phyloP scores from a whole-genome alignment of 306 rosid genomes.

The Sicyos baderoa region DNA sequence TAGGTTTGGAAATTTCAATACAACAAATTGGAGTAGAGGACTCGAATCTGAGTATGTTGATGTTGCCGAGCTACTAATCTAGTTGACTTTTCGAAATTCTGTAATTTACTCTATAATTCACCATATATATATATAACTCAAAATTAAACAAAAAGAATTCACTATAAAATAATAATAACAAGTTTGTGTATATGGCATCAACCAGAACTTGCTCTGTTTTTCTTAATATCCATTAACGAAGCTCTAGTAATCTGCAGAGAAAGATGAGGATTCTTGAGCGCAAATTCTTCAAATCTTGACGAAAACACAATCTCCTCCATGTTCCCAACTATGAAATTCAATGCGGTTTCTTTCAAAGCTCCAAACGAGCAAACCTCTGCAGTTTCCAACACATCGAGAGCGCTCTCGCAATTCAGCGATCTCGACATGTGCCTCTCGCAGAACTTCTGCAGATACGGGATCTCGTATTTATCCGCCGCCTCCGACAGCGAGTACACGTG shows the following conservation, averaged over 20 bases:
- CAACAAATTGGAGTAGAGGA: no score
- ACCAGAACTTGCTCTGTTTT: not conserved
- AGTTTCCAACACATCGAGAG: conserved; percentile 50
- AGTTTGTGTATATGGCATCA: not conserved
- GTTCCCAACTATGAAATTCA: conserved; percentile 49
- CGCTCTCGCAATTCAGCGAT: conserved; percentile 38
- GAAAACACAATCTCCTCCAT: conserved; percentile 42
- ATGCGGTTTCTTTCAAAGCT: conserved; percentile 40
- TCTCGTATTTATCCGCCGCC: conserved; percentile 74
- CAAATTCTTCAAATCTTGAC: conserved; percentile 46
- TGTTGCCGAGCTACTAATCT: no score
- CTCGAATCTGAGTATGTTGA: no score
- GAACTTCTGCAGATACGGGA: conserved; percentile 43
- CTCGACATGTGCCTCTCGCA: conserved; percentile 47
- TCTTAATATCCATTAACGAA: conserved; percentile 32
- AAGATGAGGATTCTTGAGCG: conserved; percentile 57
- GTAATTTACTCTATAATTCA: no score
- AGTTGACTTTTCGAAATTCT: no score
- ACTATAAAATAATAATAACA: no score
- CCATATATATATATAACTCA: no score
- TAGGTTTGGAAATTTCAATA: no score
- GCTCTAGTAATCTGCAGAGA: conserved; percentile 60
- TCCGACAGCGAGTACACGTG: conserved; percentile 49
- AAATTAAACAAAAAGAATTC: no score
- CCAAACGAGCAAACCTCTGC: conserved; percentile 51